Conservation (phyloP, 495 filamentous ascomycete species). For the Penicillium pancosmium region DNA sequence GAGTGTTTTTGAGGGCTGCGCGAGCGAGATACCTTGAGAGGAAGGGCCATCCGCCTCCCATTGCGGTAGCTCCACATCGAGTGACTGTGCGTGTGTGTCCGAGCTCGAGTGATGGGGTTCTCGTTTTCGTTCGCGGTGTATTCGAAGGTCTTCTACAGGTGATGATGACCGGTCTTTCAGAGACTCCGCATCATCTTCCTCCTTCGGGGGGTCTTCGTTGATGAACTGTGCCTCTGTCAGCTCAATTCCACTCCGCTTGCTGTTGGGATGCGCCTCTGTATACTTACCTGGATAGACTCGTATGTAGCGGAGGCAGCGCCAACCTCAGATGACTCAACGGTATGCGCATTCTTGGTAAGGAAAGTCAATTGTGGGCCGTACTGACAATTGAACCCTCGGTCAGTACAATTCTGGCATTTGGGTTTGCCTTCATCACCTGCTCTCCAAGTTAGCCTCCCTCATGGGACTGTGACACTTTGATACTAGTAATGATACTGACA, state of each 20-base stretch:
- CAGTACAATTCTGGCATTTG: constrained; percentile 44
- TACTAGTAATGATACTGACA: constrained; percentile 24
- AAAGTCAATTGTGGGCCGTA: constrained; percentile 45
- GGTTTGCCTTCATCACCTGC: constrained; percentile 49
- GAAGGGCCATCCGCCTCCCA: constrained; percentile 6
- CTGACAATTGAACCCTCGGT: constrained; percentile 40
- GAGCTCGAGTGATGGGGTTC: background rate
- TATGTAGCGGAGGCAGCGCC: constrained; percentile 18
- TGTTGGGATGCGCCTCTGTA: background rate
- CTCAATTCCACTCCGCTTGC: background rate
- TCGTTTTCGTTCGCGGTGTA: background rate
- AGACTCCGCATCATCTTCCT: background rate
- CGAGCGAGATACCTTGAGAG: background rate
- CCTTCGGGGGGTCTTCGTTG: constrained; percentile 22
- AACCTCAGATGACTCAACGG: constrained; percentile 23
- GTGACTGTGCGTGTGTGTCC: background rate
- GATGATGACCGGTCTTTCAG: background rate
- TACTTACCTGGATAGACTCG: constrained; percentile 29
- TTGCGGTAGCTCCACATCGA: constrained; percentile 4
- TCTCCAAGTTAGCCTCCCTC: constrained; percentile 3
- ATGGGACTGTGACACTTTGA: too few relatives aligned
- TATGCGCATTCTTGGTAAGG: constrained; percentile 43
- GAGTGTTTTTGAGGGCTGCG: background rate
- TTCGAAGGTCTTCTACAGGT: constrained; percentile 1
- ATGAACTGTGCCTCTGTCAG: constrained; percentile 28